Evolutionary conservation across 768 basidiomycete species (phyloP), one percentile per base, ranked within the genome.

Genomic region (Leucocoprinus sp.): DNA sequence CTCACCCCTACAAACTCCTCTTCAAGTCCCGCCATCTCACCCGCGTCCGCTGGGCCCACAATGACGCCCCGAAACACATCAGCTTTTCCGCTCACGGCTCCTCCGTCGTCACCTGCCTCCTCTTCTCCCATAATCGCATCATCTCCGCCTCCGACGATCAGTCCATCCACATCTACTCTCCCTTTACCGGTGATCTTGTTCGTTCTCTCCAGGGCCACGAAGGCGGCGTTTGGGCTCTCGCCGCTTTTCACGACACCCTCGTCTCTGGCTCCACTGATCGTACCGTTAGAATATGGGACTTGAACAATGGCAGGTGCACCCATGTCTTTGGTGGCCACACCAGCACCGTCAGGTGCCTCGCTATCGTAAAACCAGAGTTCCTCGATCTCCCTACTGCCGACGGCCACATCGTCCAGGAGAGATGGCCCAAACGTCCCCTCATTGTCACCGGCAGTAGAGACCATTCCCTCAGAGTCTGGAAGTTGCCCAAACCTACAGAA

Each of bases 111-210:
- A 99, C 95, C 33, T 96, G 93, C 61, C 79, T 97, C 37, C 78
- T 97, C 55, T 90, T 99, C 68, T 96, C 95, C 40, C 80, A 82
- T 50, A 87, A 88, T 23, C 90, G 93, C 50, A 91, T 99, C 65
- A 91, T 99, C 57, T 93, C 90, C 8, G 93, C 95, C 8, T 95
- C 92, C 0, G 95, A 99, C 62, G 93, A 97, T 63, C 91, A 97
- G 55, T 88, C 91, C 3, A 96, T 98, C 57, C 89, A 93, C 57
- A 81, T 99, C 37, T 97, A 95, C 61, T 85, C 84, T 18, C 93
- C 90, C n/a, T 61, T 74, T 21, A 87, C 84, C 0, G 95, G 95
- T 9, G 72, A 78, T 28, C 74, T 88, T 17, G 62, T 84, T 4
- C 79, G 76, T 33, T 76, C 82, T 1, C 72, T 98, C 34, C 75